phyloP scores from a whole-genome alignment of 805 yeast genomes.

The Yarrowia sp. region DNA sequence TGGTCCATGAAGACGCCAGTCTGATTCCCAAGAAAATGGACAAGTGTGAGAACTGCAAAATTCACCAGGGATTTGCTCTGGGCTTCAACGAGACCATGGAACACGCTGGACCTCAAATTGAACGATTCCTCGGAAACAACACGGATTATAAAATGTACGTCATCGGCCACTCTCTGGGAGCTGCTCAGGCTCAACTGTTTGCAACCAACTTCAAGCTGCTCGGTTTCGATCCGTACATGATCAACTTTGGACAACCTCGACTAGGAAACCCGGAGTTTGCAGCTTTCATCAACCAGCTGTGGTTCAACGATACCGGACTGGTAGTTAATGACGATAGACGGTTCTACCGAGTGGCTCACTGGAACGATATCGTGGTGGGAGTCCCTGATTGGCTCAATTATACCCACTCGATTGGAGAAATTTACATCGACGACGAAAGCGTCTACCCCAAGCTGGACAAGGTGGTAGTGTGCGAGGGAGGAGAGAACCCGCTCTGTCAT shows the following conservation, averaged over 20 bases:
- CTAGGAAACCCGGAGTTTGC: conserved; percentile 9
- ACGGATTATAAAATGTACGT: conserved; percentile 12
- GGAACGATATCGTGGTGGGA: conserved; percentile 4
- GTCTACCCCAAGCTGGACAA: not conserved
- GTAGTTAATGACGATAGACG: not conserved
- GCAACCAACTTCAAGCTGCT: not conserved
- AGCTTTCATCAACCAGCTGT: not conserved
- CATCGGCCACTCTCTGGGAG: conserved; percentile 19
- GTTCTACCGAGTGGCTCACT: not conserved
- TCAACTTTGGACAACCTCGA: conserved; percentile 7
- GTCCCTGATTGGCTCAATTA: conserved; percentile 9
- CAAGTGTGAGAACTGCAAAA: not conserved
- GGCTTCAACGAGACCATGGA: not conserved
- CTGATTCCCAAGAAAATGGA: not conserved
- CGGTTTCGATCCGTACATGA: not conserved
- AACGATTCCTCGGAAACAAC: not conserved
- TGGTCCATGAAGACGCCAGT: not conserved
- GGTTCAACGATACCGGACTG: not conserved
- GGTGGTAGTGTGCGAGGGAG: conserved; percentile 13
- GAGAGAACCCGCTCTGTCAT: conserved; percentile 25
- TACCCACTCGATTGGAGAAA: conserved; percentile 8
- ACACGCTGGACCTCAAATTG: not conserved
- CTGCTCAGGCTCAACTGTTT: conserved; percentile 10
- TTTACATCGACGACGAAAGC: not conserved
- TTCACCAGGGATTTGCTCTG: not conserved